Evolutionary conservation across 306 rosid species (phyloP).

Genomic region (Vicia sativa): DNA sequence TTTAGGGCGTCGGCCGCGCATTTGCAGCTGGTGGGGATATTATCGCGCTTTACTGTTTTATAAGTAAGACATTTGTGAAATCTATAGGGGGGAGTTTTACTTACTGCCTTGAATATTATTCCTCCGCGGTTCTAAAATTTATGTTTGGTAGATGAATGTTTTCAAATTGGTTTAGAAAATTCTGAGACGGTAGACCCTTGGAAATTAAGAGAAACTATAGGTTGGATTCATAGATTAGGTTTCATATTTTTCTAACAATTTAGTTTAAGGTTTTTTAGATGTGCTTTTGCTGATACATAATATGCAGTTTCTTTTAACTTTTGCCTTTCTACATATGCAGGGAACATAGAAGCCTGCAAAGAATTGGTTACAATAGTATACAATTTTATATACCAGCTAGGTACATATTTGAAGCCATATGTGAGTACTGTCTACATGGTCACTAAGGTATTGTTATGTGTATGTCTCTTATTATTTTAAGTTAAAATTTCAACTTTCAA

Average conservation of each 20-base stretch:
- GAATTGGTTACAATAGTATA: conserved; percentile 62
- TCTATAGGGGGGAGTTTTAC: background rate
- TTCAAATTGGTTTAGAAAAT: background rate
- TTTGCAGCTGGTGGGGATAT: conserved; percentile 96
- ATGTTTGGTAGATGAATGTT: background rate
- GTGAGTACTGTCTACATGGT: too few species aligned
- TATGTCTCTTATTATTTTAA: too few species aligned
- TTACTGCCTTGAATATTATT: too few species aligned
- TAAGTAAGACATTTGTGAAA: conserved; percentile 47
- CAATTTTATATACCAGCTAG: conserved; percentile 70
- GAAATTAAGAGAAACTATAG: background rate
- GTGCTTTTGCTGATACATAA: background rate
- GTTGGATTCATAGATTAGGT: conserved; percentile 4
- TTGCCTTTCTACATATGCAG: conserved; percentile 51
- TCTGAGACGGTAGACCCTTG: too few species aligned
- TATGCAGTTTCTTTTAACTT: conserved; percentile 17
- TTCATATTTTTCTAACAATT: conserved; percentile 11
- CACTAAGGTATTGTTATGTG: too few species aligned
- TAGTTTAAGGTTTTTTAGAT: conserved; percentile 7
- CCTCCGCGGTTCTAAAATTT: background rate
- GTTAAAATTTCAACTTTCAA: too few species aligned
- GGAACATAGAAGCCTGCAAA: conserved; percentile 72
- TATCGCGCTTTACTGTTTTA: conserved; percentile 59
- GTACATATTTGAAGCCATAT: conserved; percentile 89
- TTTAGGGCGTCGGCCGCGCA: conserved; percentile 87